Conservation (phyloP, 768 basidiomycete genomes). For the Boletus reticulatus region DNA sequence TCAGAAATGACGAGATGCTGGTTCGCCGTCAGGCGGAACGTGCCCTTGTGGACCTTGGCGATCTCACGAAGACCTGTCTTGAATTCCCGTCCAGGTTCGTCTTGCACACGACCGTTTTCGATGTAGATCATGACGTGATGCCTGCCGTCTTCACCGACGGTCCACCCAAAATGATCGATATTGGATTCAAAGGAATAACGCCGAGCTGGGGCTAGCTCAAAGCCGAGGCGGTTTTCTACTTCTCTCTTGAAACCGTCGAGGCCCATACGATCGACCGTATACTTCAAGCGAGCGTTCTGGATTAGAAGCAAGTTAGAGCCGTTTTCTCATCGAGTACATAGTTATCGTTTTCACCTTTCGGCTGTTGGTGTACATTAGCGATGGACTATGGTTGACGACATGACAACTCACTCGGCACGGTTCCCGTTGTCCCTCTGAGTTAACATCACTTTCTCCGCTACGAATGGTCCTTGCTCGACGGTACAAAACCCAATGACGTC, state of each 20-base stretch:
- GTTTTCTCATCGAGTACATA: neutral
- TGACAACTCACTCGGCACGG: conserved; percentile 73
- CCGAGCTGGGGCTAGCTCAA: conserved; percentile 67
- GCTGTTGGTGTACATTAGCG: conserved; percentile 30
- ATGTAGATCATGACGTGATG: conserved; percentile 94
- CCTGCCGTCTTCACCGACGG: conserved; percentile 78
- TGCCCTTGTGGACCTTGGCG: conserved; percentile 91
- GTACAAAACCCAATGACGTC: conserved; percentile 93
- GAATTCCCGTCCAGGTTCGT: conserved; percentile 87
- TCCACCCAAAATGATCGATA: conserved; percentile 94
- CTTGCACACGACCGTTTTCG: conserved; percentile 97
- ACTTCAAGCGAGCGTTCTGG: conserved; percentile 88
- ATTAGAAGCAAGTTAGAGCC: conserved; percentile 7
- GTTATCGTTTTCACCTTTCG: conserved; percentile 49
- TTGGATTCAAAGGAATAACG: conserved; percentile 84
- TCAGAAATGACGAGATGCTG: conserved; percentile 92
- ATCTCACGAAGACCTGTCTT: conserved; percentile 92
- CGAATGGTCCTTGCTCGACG: conserved; percentile 75
- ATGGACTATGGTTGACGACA: neutral
- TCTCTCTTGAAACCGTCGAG: conserved; percentile 82
- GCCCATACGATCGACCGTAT: conserved; percentile 96
- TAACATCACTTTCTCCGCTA: conserved; percentile 92
- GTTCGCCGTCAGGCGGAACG: conserved; percentile 92
- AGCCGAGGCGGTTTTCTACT: conserved; percentile 88
- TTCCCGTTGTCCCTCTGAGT: conserved; percentile 96